Conservation (phyloP, 2,329 filamentous ascomycete genomes). For the Ophiostoma novo-ulmi region DNA sequence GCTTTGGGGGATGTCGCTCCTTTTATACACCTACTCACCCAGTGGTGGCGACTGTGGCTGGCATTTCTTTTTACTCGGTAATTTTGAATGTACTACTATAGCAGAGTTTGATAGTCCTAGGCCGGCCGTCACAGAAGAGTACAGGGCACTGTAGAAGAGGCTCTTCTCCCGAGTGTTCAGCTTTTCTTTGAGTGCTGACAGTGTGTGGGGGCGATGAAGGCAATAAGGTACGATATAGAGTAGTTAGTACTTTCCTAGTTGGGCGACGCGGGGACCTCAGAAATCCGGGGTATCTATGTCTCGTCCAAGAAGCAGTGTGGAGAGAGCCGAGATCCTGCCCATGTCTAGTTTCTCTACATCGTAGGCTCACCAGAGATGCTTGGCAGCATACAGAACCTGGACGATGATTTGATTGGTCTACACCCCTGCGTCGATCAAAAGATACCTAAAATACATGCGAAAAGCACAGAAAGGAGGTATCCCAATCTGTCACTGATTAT, state of each 20-base stretch:
- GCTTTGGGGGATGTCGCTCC: background rate
- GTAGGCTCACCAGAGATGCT: no score
- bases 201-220: no score
- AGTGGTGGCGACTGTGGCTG: conserved; percentile 2
- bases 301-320: background rate
- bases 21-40: background rate
- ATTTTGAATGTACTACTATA: background rate
- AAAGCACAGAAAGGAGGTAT: no score
- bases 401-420: no score
- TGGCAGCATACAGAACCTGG: no score
- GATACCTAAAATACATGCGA: no score
- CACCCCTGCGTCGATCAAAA: no score
- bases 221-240: background rate
- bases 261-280: background rate
- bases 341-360: no score
- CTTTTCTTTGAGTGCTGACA: background rate
- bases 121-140: background rate
- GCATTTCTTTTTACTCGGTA: background rate
- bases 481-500: no score
- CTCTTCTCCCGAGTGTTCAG: background rate
- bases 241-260: background rate
- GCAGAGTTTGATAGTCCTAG: background rate
- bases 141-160: background rate
- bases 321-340: no score
- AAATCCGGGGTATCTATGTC: background rate